Conservation (phyloP, 352 stramenopile genomes). For the Globisporangium parvum region DNA sequence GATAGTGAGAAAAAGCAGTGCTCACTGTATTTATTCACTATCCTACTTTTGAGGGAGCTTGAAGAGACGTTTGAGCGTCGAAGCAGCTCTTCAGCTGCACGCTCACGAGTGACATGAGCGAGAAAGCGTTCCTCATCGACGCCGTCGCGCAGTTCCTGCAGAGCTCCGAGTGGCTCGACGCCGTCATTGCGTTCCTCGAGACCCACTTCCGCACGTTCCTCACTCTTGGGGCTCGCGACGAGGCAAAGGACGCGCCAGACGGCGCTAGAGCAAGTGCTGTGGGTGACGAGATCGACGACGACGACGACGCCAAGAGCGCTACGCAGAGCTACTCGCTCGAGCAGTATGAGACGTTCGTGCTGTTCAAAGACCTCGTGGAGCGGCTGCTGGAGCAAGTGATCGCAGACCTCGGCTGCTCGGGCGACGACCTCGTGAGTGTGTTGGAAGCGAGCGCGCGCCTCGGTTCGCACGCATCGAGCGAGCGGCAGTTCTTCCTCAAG, state of each 20-base stretch:
- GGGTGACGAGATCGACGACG: neutral
- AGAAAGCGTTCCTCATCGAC: slow-evolving; percentile 74
- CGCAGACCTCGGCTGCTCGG: slow-evolving; percentile 51
- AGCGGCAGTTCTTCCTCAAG: slow-evolving; percentile 62
- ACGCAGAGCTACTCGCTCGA: slow-evolving; percentile 36
- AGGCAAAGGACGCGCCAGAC: neutral
- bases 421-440: slow-evolving; percentile 40
- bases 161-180: slow-evolving; percentile 39
- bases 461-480: slow-evolving; percentile 25
- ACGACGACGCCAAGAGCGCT: slow-evolving; percentile 11
- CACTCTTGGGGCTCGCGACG: neutral
- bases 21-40: too few relatives aligned
- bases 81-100: neutral
- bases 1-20: too few relatives aligned
- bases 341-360: slow-evolving; percentile 61
- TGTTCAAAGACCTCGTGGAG: slow-evolving; percentile 70
- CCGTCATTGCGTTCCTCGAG: slow-evolving; percentile 47
- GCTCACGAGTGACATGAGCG: slow-evolving; percentile 14
- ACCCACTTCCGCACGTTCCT: slow-evolving; percentile 51
- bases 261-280: neutral
- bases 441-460: slow-evolving; percentile 36
- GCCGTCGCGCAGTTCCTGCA: slow-evolving; percentile 69
- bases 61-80: neutral
- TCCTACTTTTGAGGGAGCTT: too few relatives aligned
- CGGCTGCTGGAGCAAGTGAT: slow-evolving; percentile 54